phyloP scores from a whole-genome alignment of 768 basidiomycete species.

The Suillus tomentosus region DNA sequence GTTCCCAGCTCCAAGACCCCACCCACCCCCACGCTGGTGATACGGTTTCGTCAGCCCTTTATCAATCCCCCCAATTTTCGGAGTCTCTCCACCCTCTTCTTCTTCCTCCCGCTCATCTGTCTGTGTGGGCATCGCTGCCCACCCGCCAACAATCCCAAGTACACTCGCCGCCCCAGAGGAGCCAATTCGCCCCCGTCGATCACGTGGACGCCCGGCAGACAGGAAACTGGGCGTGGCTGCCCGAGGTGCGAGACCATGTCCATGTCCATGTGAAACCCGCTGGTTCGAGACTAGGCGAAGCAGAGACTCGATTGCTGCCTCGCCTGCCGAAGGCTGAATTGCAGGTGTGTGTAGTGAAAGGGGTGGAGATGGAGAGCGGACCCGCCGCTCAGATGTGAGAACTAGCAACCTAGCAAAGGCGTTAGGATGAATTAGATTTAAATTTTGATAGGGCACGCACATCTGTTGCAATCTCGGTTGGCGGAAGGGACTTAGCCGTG shows the following conservation, averaged over 20 bases:
- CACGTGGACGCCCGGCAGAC: slow-evolving; percentile 71
- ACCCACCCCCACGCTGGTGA: slow-evolving; percentile 58
- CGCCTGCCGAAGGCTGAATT: slow-evolving; percentile 60
- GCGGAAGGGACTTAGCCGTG: slow-evolving; percentile 57
- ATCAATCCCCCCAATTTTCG: slow-evolving; percentile 50
- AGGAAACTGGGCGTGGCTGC: slow-evolving; percentile 62
- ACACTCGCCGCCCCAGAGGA: slow-evolving; percentile 32
- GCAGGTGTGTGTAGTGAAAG: slow-evolving; percentile 53
- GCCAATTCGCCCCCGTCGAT: slow-evolving; percentile 76
- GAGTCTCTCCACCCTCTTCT: slow-evolving; percentile 57
- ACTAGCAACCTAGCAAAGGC: slow-evolving; percentile 62
- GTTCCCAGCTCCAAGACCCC: slow-evolving; percentile 69
- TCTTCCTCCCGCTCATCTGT: slow-evolving; percentile 36
- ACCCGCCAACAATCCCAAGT: slow-evolving; percentile 32
- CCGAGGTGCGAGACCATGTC: slow-evolving; percentile 30
- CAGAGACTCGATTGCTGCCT: slow-evolving; percentile 68
- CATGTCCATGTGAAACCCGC: slow-evolving; percentile 28
- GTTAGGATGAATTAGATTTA: slow-evolving; percentile 4
- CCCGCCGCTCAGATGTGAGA: slow-evolving; percentile 68
- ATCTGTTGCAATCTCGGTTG: slow-evolving; percentile 81
- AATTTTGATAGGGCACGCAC: slow-evolving; percentile 41
- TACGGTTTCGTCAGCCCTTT: slow-evolving; percentile 12
- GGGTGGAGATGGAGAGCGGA: slow-evolving; percentile 56
- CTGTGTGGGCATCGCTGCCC: slow-evolving; percentile 33
- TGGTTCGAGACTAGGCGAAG: slow-evolving; percentile 63